A percentile compares a stretch with the other conserved stretches of the same genome.
These are phyloP conservation scores for Phialophora chinensis DNA, from an alignment of 2,329 filamentous ascomycete genomes.

Conservation along the genomic window DNA sequence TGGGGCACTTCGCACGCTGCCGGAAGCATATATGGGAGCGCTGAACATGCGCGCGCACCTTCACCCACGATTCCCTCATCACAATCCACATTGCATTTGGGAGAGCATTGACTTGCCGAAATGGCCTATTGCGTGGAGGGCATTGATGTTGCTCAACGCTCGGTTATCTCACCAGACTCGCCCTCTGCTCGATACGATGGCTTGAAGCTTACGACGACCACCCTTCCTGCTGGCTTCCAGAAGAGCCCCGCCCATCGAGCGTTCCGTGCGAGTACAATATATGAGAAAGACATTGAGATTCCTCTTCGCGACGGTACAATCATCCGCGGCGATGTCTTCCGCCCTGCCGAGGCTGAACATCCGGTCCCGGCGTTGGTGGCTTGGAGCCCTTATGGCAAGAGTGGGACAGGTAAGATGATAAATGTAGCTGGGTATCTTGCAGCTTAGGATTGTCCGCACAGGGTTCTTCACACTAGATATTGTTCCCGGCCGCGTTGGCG, in stretches of 20 bases:
- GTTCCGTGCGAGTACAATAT: constrained; percentile 18
- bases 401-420: constrained; percentile 29
- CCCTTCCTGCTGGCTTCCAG: constrained; percentile 4
- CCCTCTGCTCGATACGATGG: not conserved
- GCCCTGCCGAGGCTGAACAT: constrained; percentile 26
- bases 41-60: not conserved
- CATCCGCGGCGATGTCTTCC: constrained; percentile 38
- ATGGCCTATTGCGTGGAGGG: not conserved
- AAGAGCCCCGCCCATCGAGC: constrained; percentile 1
- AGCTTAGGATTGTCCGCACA: not conserved
- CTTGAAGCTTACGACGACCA: not conserved
- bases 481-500: constrained; percentile 31
- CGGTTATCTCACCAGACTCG: not conserved
- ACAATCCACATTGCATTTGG: not conserved
- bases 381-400: constrained; percentile 44
- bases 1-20: too few species aligned
- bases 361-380: constrained; percentile 40
- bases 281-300: constrained; percentile 39
- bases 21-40: not conserved
- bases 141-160: not conserved
- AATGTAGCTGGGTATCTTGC: constrained; percentile 16
- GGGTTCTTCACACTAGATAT: constrained; percentile 22
- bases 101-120: not conserved
- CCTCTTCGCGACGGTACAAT: constrained; percentile 39
- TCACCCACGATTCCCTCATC: not conserved